These are phyloP conservation scores for Oxytropis ochrocephala DNA, from an alignment of 306 rosid species.

Conservation along the genomic window DNA sequence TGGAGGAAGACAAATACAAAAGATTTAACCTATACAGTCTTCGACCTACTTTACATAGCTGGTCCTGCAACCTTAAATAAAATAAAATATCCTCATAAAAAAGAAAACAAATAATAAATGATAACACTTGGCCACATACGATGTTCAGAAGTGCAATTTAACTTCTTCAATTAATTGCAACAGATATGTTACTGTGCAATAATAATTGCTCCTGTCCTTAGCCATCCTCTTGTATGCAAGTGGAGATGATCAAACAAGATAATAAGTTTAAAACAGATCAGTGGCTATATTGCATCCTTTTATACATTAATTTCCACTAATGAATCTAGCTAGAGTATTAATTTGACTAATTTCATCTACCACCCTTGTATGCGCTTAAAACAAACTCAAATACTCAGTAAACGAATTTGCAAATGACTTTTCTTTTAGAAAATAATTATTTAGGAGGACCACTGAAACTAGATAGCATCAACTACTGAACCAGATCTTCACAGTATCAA, in stretches of 20 bases:
- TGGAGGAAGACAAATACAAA: not conserved
- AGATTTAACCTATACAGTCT: not conserved
- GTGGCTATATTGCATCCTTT: not conserved
- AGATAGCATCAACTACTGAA: constrained; percentile 10
- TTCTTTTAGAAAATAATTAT: not conserved
- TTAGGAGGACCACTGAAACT: not conserved
- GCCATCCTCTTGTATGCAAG: not conserved
- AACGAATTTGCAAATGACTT: not conserved
- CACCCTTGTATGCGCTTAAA: not conserved
- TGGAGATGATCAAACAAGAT: not conserved
- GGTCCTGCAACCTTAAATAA: not conserved
- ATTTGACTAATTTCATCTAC: not conserved
- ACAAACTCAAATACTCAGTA: not conserved
- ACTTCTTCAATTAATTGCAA: not conserved
- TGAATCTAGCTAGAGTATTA: not conserved
- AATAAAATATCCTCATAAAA: not conserved
- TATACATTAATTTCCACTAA: not conserved
- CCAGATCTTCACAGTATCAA: not conserved
- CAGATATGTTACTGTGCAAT: not conserved
- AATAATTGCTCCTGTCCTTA: not conserved
- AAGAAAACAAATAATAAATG: not conserved
- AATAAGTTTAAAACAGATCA: not conserved
- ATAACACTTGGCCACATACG: not conserved
- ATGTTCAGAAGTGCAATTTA: not conserved
- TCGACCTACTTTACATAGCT: not conserved